A percentile compares a stretch with the other conserved stretches of the same genome.
phyloP scores from a whole-genome alignment of 805 yeast species.

The Kodamaea jinghongensis region DNA sequence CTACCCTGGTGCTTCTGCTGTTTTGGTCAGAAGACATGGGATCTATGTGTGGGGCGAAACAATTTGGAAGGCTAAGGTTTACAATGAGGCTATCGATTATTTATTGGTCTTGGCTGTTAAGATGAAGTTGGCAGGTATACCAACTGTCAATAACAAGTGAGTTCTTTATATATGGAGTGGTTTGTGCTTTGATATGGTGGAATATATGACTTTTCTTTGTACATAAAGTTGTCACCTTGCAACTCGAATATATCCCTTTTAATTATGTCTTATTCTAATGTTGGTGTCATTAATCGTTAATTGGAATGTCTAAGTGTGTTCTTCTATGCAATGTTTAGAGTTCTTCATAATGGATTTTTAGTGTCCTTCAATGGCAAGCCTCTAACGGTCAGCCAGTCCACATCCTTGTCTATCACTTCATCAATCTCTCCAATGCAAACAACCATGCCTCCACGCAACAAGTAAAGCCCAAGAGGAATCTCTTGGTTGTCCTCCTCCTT shows the following conservation, averaged over 20 bases:
- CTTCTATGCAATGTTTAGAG: no score
- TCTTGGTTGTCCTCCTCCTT: conserved; percentile 39
- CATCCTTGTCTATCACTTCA: conserved; percentile 33
- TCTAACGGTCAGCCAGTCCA: conserved; percentile 41
- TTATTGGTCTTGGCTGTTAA: conserved; percentile 79
- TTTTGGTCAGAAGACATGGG: conserved; percentile 89
- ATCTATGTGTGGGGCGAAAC: conserved; percentile 95
- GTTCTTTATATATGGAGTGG: no score
- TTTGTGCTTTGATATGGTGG: no score
- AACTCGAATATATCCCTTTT: no score
- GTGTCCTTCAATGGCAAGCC: conserved; percentile 37
- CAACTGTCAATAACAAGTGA: conserved; percentile 30
- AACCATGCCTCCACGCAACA: conserved; percentile 59
- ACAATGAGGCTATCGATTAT: conserved; percentile 91
- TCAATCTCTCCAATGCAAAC: conserved; percentile 57
- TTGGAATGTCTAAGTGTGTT: no score
- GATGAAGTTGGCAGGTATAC: conserved; percentile 70
- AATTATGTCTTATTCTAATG: no score
- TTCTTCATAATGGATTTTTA: conserved; percentile 34
- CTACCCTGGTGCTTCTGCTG: conserved; percentile 81
- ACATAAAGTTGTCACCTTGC: no score
- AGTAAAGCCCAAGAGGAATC: conserved; percentile 45
- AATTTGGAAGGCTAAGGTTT: conserved; percentile 89
- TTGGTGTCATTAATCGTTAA: no score
- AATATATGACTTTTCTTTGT: no score